Evolutionary conservation across 179 eudicot genomes (phyloP).

Genomic region (Silene coronaria): DNA sequence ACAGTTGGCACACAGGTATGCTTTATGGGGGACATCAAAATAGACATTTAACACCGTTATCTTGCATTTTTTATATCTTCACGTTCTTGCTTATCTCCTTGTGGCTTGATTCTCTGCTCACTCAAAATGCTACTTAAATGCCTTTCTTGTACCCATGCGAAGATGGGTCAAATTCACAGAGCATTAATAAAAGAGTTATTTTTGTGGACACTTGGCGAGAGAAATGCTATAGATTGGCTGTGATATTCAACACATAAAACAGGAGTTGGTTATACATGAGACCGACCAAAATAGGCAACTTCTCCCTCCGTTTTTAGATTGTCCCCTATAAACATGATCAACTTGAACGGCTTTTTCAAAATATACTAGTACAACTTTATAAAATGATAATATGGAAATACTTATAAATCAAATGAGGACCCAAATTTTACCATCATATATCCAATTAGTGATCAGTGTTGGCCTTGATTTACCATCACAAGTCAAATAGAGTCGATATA

Average conservation of each 20-base stretch:
- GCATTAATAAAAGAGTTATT: background rate
- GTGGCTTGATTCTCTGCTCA: background rate
- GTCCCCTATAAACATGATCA: background rate
- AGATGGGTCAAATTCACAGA: background rate
- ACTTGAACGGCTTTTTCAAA: background rate
- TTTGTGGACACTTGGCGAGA: background rate
- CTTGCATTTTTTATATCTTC: background rate
- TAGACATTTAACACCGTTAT: background rate
- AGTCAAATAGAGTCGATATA: no score
- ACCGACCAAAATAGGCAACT: background rate
- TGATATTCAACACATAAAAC: background rate
- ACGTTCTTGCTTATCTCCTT: background rate
- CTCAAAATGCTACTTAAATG: background rate
- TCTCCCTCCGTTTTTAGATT: background rate
- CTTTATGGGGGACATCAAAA: conserved; percentile 1
- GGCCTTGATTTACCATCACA: no score
- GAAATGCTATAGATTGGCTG: background rate
- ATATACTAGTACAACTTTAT: background rate
- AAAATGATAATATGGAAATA: background rate
- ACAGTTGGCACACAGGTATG: conserved; percentile 76
- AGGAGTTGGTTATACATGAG: background rate
- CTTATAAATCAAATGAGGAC: background rate
- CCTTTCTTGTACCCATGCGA: background rate
- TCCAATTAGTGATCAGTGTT: background rate
- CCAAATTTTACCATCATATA: background rate